Evolutionary conservation across 306 rosid genomes (phyloP).

Genomic region (Prunus padus): DNA sequence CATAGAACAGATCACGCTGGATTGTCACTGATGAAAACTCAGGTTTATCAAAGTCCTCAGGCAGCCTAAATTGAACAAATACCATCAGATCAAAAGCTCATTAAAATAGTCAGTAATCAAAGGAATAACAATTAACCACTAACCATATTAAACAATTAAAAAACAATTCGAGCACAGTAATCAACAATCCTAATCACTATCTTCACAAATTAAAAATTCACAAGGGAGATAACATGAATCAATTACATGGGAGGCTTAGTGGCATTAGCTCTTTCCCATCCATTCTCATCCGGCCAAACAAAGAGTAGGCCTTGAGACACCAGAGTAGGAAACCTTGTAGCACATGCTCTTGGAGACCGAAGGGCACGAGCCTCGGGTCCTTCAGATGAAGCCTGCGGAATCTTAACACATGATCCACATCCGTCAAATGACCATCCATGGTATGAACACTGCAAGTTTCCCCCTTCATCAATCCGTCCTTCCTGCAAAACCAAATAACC

Average conservation of each 20-base stretch:
- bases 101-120: background rate
- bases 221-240: constrained; percentile 10
- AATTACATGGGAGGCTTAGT: constrained; percentile 76
- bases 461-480: constrained; percentile 89
- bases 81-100: constrained; percentile 14
- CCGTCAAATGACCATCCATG: constrained; percentile 98
- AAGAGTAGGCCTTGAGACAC: constrained; percentile 96
- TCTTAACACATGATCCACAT: constrained; percentile 75
- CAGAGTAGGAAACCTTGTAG: constrained; percentile 67
- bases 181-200: background rate
- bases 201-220: background rate
- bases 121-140: background rate
- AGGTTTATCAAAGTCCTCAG: constrained; percentile 72
- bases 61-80: constrained; percentile 57
- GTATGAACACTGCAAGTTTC: constrained; percentile 94
- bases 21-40: constrained; percentile 91
- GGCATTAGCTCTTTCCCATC: constrained; percentile 87
- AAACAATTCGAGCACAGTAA: background rate
- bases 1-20: constrained; percentile 99
- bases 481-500: constrained; percentile 52
- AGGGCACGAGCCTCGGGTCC: constrained; percentile 93
- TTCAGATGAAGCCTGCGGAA: constrained; percentile 85
- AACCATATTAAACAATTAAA: background rate
- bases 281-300: constrained; percentile 98
- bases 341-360: constrained; percentile 79